phyloP scores from a whole-genome alignment of 768 basidiomycete genomes.

The Mycena galericulata region DNA sequence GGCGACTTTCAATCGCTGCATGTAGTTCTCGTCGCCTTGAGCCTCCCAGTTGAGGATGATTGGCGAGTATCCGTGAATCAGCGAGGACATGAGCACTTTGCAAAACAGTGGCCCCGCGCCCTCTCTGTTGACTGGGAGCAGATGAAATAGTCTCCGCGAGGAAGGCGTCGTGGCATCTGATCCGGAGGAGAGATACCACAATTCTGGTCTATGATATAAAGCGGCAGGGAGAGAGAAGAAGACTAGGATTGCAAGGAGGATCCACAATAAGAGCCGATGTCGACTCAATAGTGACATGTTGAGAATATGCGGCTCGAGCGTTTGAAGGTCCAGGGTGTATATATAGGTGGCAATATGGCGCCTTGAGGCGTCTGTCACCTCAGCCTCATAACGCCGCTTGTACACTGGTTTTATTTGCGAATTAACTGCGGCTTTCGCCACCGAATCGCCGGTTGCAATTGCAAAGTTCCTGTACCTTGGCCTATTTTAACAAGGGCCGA shows the following conservation, averaged over 20 bases:
- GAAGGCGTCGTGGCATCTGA: not conserved
- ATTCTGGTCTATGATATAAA: not conserved
- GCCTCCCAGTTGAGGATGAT: constrained; percentile 31
- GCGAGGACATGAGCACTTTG: constrained; percentile 28
- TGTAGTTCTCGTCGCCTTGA: constrained; percentile 21
- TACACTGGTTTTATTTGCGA: too few relatives aligned
- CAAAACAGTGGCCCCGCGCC: constrained; percentile 17
- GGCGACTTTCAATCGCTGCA: constrained; percentile 29
- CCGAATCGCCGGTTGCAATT: too few relatives aligned
- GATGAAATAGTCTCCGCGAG: constrained; percentile 3
- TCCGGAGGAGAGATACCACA: not conserved
- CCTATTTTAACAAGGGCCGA: too few relatives aligned
- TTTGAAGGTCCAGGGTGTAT: not conserved
- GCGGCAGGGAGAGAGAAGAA: not conserved
- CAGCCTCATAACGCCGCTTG: too few relatives aligned
- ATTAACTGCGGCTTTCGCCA: too few relatives aligned
- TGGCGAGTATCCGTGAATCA: constrained; percentile 28
- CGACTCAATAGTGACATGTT: not conserved
- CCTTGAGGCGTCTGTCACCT: too few relatives aligned
- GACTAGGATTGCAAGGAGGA: not conserved
- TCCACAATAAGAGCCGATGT: not conserved
- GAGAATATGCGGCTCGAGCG: not conserved
- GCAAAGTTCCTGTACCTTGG: too few relatives aligned
- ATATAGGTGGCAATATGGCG: not conserved
- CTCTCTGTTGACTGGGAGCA: constrained; percentile 7